Base-by-base conservation (phyloP, 2,329 filamentous ascomycete genomes). In the Aspergillus caelatus region DNA sequence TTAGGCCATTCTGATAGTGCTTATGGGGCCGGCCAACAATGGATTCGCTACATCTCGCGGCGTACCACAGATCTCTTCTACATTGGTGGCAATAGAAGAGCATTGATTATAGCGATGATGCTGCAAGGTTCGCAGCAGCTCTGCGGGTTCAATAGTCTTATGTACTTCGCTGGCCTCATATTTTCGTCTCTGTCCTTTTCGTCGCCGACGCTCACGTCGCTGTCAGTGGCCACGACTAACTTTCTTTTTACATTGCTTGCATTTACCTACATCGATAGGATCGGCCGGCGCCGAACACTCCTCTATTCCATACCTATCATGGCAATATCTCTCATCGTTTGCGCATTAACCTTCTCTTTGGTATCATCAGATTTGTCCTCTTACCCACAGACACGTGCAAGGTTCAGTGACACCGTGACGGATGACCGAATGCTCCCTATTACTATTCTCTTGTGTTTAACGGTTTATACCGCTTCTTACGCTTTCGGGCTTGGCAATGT, bases 401-500 rank as follows among this genome's bases (percentile, higher is more conserved):
- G 60, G 23, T 69, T 58, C 7, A 65, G 62, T 41, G 57, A 58
- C 45, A 50, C 70, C 72, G 58, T 74, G 70, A 36, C 66, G 58
- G n/a, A 68, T 67, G 41, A 64, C 62, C 53, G 67, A 65, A 59
- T 70, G 65, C 34, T 80, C 65, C 74, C 83, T 6, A 56, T 80
- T 56, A 82, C 89, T 21, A 90, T 97, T 50, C 85, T 97, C 2
- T 66, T 86, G 46, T 90, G 90, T 67, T 89, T 97, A 75, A 90
- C 93, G 77, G 70, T 93, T 9, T 97, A 96, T 77, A 93, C 96
- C 2, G 90, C 92, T 10, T 85, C 90, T 1, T 98, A 96, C 74
- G 94, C 94, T 1, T 83, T 94, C 1, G 94, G 94, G 2, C 84
- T 98, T 2, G 94, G 94, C 10, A 96, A 93, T 71, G 93, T 98